These are phyloP conservation scores for Grigorovia yakushimaensis DNA, from an alignment of 805 yeast species.

Conservation along the genomic window DNA sequence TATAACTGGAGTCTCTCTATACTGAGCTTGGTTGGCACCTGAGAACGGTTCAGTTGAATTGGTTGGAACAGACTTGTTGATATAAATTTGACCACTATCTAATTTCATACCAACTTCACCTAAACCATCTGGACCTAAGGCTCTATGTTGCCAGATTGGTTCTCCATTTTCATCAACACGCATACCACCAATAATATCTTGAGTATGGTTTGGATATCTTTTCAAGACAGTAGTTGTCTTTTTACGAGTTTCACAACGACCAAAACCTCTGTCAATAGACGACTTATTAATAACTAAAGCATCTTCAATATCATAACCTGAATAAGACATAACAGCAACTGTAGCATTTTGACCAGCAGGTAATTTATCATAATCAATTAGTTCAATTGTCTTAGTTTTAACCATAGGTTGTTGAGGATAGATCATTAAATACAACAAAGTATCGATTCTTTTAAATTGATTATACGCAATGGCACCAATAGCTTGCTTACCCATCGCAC, in stretches of 20 bases:
- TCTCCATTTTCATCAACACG: slow-evolving; percentile 71
- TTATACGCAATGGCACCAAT: slow-evolving; percentile 98
- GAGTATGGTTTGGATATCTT: slow-evolving; percentile 87
- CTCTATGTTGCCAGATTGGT: slow-evolving; percentile 77
- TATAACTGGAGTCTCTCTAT: slow-evolving; percentile 81
- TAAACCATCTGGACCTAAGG: slow-evolving; percentile 88
- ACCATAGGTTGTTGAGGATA: slow-evolving; percentile 99
- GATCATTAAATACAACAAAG: slow-evolving; percentile 88
- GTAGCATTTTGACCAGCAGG: slow-evolving; percentile 99
- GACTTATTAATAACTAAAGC: slow-evolving; percentile 91
- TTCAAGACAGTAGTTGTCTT: slow-evolving; percentile 85
- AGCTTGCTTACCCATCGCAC: slow-evolving; percentile 99
- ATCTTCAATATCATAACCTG: slow-evolving; percentile 99
- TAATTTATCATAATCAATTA: slow-evolving; percentile 87
- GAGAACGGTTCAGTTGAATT: slow-evolving; percentile 46
- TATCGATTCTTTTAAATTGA: slow-evolving; percentile 92
- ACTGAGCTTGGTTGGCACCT: slow-evolving; percentile 37
- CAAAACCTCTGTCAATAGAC: slow-evolving; percentile 92
- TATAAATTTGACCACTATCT: slow-evolving; percentile 87
- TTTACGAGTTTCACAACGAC: slow-evolving; percentile 91
- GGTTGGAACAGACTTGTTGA: slow-evolving; percentile 87
- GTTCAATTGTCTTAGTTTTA: slow-evolving; percentile 90
- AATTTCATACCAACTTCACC: slow-evolving; percentile 92
- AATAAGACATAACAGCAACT: slow-evolving; percentile 97
- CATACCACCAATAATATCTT: slow-evolving; percentile 87